A percentile compares a stretch with the other conserved stretches of the same genome.
Evolutionary conservation across 2,329 filamentous ascomycete genomes (phyloP).

Genomic region (Pseudogymnoascus sp.): DNA sequence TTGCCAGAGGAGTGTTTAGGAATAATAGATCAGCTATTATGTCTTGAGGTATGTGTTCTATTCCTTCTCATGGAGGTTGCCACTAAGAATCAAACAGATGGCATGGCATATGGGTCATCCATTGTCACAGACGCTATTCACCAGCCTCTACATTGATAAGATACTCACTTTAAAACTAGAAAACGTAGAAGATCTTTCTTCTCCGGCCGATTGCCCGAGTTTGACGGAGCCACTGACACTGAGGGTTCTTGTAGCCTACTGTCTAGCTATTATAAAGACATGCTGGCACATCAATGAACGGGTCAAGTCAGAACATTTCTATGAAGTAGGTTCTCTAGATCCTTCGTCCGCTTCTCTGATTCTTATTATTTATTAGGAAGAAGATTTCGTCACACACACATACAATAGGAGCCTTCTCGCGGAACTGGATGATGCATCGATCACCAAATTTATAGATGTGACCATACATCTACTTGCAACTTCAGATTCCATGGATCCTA

Average conservation of each 20-base stretch:
- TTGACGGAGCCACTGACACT: conserved; percentile 44
- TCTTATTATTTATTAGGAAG: conserved; percentile 55
- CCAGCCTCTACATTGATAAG: conserved; percentile 81
- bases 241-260: conserved; percentile 74
- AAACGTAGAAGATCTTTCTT: conserved; percentile 47
- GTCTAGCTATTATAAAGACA: conserved; percentile 73
- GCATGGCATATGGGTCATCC: conserved; percentile 97
- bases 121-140: conserved; percentile 89
- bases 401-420: conserved; percentile 75
- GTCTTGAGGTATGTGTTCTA: conserved; percentile 61
- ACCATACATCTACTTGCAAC: conserved; percentile 26
- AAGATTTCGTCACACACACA: conserved; percentile 91
- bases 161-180: conserved; percentile 66
- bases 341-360: neutral
- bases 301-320: conserved; percentile 79
- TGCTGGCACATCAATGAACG: conserved; percentile 72
- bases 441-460: conserved; percentile 27
- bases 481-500: conserved; percentile 27
- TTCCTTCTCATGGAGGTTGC: neutral
- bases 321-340: conserved; percentile 56
- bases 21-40: conserved; percentile 88
- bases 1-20: conserved; percentile 77
- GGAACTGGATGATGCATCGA: conserved; percentile 44
- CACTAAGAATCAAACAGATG: conserved; percentile 52
- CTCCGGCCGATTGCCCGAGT: conserved; percentile 12